Percentiles rank a stretch among this genome's conserved stretches.
Conservation (phyloP, 208 protist genomes). For the Acanthamoeba castellanii region DNA sequence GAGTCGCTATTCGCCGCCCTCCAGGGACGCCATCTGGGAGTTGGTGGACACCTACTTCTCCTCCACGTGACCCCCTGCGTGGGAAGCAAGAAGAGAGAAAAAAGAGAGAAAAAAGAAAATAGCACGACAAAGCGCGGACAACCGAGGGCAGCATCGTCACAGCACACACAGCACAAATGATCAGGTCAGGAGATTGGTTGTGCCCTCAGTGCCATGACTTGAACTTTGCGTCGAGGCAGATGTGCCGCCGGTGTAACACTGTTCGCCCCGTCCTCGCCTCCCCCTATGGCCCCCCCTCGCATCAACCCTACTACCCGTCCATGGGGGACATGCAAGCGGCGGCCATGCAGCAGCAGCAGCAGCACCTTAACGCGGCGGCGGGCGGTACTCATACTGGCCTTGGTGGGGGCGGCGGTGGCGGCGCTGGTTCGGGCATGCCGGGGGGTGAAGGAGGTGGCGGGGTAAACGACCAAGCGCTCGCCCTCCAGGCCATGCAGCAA, state of each 20-base stretch:
- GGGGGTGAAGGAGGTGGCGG: constrained; percentile 52
- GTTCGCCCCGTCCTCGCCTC: constrained; percentile 45
- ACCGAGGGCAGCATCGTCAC: too few relatives aligned
- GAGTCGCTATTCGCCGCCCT: not conserved
- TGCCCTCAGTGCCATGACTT: constrained; percentile 42
- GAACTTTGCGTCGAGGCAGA: constrained; percentile 49
- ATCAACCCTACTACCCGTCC: not conserved
- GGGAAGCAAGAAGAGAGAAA: not conserved
- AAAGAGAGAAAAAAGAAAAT: not conserved
- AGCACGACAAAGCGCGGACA: not conserved
- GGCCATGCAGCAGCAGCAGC: not conserved
- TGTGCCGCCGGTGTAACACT: constrained; percentile 61
- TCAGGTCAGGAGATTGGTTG: constrained; percentile 56
- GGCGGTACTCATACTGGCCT: not conserved
- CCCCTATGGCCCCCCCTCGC: not conserved
- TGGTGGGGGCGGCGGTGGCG: constrained; percentile 53
- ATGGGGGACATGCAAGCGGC: too few relatives aligned
- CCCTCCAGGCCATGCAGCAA: constrained; percentile 65
- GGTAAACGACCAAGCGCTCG: constrained; percentile 6
- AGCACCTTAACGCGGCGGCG: not conserved
- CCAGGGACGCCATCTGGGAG: not conserved
- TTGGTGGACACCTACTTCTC: not conserved
- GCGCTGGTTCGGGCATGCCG: constrained; percentile 21
- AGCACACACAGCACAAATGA: not conserved
- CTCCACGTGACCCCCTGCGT: not conserved